A percentile compares a stretch with the other conserved stretches of the same genome.
phyloP scores from a whole-genome alignment of 2,329 filamentous ascomycete species.

The Neurospora sp. region DNA sequence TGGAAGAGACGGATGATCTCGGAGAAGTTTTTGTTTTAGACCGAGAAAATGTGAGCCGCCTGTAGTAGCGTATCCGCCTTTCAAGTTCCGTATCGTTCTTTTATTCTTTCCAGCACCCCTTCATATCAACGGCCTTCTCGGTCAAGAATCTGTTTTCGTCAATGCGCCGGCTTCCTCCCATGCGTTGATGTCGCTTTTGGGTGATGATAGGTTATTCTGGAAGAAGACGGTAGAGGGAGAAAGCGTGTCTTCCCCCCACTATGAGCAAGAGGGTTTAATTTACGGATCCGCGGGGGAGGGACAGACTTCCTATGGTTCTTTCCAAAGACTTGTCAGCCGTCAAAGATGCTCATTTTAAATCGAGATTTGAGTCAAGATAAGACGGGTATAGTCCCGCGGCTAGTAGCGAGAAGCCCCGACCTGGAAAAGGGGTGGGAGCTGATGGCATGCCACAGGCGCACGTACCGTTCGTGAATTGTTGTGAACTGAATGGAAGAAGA shows the following conservation, averaged over 20 bases:
- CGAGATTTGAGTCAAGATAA: neutral
- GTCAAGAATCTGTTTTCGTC: neutral
- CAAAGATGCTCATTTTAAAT: neutral
- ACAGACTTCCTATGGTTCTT: neutral
- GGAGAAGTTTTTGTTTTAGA: neutral
- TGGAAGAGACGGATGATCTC: neutral
- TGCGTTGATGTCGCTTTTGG: neutral
- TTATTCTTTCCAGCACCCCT: neutral
- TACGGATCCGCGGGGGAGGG: neutral
- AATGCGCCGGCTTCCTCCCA: neutral
- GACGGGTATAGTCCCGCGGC: neutral
- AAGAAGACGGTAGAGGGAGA: neutral
- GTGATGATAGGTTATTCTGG: neutral
- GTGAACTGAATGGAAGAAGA: neutral
- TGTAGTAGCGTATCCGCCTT: neutral
- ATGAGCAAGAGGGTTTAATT: neutral
- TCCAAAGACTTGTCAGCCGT: neutral
- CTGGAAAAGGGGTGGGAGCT: neutral
- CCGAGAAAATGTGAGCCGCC: neutral
- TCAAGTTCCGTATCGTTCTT: neutral
- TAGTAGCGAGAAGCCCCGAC: neutral
- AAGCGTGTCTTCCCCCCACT: neutral
- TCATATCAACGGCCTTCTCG: neutral
- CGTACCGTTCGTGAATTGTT: neutral
- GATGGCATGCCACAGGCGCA: neutral